Conservation (phyloP, 768 basidiomycete species). For the Calocera cornea region DNA sequence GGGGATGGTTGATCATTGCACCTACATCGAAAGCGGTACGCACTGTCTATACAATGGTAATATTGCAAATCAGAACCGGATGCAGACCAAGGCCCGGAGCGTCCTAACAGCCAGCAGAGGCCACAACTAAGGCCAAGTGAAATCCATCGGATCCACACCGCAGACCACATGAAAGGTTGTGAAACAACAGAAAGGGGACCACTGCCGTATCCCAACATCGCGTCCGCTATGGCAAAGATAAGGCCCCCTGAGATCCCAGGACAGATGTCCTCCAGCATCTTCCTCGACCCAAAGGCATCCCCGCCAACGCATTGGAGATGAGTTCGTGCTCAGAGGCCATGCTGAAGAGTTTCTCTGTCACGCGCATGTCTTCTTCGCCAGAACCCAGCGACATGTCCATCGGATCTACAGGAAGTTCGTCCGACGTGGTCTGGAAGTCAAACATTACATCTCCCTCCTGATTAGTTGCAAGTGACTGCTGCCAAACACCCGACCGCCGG, state of each 20-base stretch:
- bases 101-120: too few relatives aligned
- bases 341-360: conserved; percentile 28
- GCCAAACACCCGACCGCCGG: not conserved
- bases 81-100: too few relatives aligned
- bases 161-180: too few relatives aligned
- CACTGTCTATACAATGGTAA: too few relatives aligned
- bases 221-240: not conserved
- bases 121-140: too few relatives aligned
- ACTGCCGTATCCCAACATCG: too few relatives aligned
- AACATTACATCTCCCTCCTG: not conserved
- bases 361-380: conserved; percentile 6
- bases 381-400: not conserved
- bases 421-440: not conserved
- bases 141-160: too few relatives aligned
- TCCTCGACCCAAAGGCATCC: not conserved
- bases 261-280: not conserved
- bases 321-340: conserved; percentile 45
- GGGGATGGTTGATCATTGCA: too few relatives aligned
- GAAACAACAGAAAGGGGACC: too few relatives aligned
- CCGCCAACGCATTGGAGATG: conserved; percentile 8
- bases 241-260: not conserved
- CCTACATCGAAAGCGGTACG: too few relatives aligned
- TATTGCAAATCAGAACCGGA: too few relatives aligned
- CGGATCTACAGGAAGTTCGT: not conserved
- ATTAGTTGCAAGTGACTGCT: not conserved